Base-by-base conservation (phyloP, 257 asterid species). In the Nicotiana noctiflora region DNA sequence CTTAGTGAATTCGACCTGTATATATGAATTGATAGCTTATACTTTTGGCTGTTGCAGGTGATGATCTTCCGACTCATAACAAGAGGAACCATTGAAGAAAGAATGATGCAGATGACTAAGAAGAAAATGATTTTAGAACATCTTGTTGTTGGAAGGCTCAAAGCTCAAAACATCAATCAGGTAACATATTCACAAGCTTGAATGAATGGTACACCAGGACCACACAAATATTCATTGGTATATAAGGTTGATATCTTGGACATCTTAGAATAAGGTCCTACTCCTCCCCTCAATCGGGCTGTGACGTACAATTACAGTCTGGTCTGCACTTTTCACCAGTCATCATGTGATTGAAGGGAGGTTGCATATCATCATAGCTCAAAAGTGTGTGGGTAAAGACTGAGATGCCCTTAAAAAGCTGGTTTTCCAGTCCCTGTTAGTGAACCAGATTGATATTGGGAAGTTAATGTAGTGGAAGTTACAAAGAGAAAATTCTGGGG, bases 91-190 rank as follows among this genome's bases (percentile, higher is more conserved):
- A 96, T 96, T 86, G 99, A 96, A 84, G 99, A 96, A 88, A 89
- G 98, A 84, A 96, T 96, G 99, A 96, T 96, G 98, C 94, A 96
- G 83, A 90, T 96, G 99, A 96, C 99, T n/a, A 96, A 96, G 87
- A 96, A 96, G 90, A 96, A 96, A 91, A 96, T 96, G 99, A 92
- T 96, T 84, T 87, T 96, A 86, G 99, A 96, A 83, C 99, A 96
- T 88, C 92, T 96, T 11, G 99, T 96, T 83, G 99, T 96, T 56
- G 99, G 99, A 75, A 88, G 92, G 89, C 94, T 95, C 80, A 96
- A 96, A 87, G 89, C 96, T 59, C 98, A 94, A 84, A 96, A 90
- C 80, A 94, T 96, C 81, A 96, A 96, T 72, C 99, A 96, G 98
- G 99, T 94, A 81, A 67, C 72, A 60, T 62, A 70, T 70, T 40